Evolutionary conservation across 1,284 basidiomycete species (phyloP).

Genomic region (Marasmius fiardii): DNA sequence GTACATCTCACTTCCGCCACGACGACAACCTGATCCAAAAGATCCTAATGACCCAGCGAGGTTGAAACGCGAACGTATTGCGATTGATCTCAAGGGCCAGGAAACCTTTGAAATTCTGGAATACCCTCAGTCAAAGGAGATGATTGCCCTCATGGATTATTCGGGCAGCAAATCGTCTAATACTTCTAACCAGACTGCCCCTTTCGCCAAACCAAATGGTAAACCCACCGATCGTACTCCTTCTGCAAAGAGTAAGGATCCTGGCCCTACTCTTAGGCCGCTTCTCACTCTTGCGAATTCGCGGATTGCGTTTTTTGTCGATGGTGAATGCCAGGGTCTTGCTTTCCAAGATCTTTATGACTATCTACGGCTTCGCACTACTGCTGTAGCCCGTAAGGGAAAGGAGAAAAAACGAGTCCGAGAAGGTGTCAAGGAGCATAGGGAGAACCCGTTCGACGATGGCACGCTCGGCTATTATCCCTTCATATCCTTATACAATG

Average conservation of each 20-base stretch:
- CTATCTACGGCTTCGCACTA: slow-evolving; percentile 80
- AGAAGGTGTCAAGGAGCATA: slow-evolving; percentile 70
- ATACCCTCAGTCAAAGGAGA: slow-evolving; percentile 91
- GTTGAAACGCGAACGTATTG: slow-evolving; percentile 81
- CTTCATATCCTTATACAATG: slow-evolving; percentile 91
- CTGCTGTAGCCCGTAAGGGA: slow-evolving; percentile 50
- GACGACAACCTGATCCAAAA: slow-evolving; percentile 48
- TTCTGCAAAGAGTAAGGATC: slow-evolving; percentile 20
- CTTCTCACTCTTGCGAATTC: slow-evolving; percentile 75
- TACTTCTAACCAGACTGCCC: slow-evolving; percentile 55
- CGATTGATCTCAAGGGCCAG: slow-evolving; percentile 95
- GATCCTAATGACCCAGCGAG: slow-evolving; percentile 73
- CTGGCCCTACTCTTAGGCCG: slow-evolving; percentile 47
- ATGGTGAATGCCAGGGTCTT: slow-evolving; percentile 82
- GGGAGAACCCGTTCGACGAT: slow-evolving; percentile 88
- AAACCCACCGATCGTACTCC: slow-evolving; percentile 48
- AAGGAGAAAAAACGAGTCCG: slow-evolving; percentile 54
- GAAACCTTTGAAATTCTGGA: slow-evolving; percentile 95
- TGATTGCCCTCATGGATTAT: slow-evolving; percentile 82
- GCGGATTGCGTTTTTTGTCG: slow-evolving; percentile 87
- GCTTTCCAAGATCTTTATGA: slow-evolving; percentile 92
- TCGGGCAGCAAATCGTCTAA: slow-evolving; percentile 50
- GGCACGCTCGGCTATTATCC: slow-evolving; percentile 96
- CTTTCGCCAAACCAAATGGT: slow-evolving; percentile 53
- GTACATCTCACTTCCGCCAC: slow-evolving; percentile 84